phyloP scores from a whole-genome alignment of 164 flowering plant species.

The Magnolia kwangsiensis region DNA sequence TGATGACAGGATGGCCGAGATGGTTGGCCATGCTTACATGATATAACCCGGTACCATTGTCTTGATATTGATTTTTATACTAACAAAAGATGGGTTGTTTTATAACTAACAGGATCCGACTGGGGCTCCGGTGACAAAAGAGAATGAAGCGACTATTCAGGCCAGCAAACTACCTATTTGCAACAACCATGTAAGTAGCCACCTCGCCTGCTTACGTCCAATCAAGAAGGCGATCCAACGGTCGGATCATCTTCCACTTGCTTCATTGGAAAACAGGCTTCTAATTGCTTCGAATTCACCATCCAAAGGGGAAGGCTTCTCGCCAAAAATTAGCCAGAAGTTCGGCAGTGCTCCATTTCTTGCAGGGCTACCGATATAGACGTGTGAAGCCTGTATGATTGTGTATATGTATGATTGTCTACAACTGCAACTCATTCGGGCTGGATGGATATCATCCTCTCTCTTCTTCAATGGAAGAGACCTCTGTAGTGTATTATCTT shows the following conservation, averaged over 20 bases:
- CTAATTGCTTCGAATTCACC: conserved; percentile 25
- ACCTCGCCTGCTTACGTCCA: conserved; percentile 54
- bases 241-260: conserved; percentile 39
- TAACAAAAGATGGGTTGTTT: neutral
- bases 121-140: conserved; percentile 56
- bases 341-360: conserved; percentile 40
- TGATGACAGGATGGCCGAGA: too few relatives aligned
- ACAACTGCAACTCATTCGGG: neutral
- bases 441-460: neutral
- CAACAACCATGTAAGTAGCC: conserved; percentile 44
- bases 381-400: neutral
- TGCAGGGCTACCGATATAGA: conserved; percentile 12
- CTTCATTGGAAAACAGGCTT: conserved; percentile 58
- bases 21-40: too few relatives aligned
- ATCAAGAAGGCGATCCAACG: conserved; percentile 28
- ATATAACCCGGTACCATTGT: neutral
- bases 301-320: conserved; percentile 27
- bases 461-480: too few relatives aligned
- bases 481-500: too few relatives aligned
- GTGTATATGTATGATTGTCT: neutral
- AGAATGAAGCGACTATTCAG: conserved; percentile 46
- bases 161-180: conserved; percentile 50
- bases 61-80: neutral
- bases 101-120: conserved; percentile 48
- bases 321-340: conserved; percentile 37